Evolutionary conservation across 257 asterid genomes (phyloP), one percentile per base, ranked within the genome.

Genomic region (Ligustrum vulgare): DNA sequence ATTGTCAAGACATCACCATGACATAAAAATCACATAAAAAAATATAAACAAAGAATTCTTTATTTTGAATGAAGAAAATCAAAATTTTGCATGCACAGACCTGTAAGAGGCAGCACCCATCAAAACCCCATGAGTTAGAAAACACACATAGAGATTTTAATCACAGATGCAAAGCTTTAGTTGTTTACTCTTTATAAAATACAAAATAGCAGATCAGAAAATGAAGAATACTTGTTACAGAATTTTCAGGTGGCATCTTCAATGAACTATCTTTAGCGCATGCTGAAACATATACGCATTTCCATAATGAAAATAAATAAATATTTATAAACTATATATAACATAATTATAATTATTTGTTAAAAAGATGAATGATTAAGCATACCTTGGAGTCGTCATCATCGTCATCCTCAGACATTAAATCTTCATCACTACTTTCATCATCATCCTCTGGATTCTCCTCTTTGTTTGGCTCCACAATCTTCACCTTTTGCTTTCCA

Each of bases 401-500:
- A 0, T 77, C 86, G 6, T 72, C 91, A 51, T 89, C 92, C 67
- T 87, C 93, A 31, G 88, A 86, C 90, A 82, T 71, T 0, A 34
- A 8, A 36, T 86, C 87, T 32, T 79, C 92, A 28, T 79, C 96
- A n/a, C 90, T 86, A 39, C 67, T 87, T 49, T 78, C 85, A 51
- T 79, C 84, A 32, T 80, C 91, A 3, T 84, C 84, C 43, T 83
- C 35, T 20, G 75, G 66, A 36, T 67, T 77, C 58, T 6, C 75
- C 47, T 45, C 81, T 18, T 76, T 71, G 67, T 31, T 80, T 32
- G 96, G 96, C 79, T 88, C 90, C 10, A 70, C 83, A 75, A 89
- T 87, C 81, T 78, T 86, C 84, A 89, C 96, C 88, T 84, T 87
- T 62, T 82, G 91, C 82, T 88, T 89, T 73, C 84, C 92, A 67